Evolutionary conservation across 768 basidiomycete genomes (phyloP).

Genomic region (Mycena epipterygia): DNA sequence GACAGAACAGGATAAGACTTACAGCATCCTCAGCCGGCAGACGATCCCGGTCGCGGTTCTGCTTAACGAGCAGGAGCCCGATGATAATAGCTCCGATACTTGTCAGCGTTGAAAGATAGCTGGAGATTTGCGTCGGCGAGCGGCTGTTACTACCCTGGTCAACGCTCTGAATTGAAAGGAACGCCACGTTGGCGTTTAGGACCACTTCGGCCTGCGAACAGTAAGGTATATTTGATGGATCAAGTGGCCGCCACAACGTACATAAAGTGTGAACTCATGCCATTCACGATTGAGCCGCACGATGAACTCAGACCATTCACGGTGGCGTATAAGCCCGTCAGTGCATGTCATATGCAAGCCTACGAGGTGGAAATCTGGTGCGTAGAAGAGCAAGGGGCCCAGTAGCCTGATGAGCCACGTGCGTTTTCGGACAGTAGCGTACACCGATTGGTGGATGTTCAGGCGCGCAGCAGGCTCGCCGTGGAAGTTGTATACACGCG

Average conservation of each 20-base stretch:
- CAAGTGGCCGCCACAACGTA: constrained; percentile 42
- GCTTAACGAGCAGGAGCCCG: constrained; percentile 61
- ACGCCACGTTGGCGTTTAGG: constrained; percentile 71
- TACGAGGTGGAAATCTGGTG: constrained; percentile 62
- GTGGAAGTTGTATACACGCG: constrained; percentile 61
- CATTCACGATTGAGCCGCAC: constrained; percentile 61
- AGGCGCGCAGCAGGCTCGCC: constrained; percentile 63
- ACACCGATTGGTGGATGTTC: constrained; percentile 58
- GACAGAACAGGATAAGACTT: constrained; percentile 28
- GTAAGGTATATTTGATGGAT: not conserved
- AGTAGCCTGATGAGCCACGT: constrained; percentile 54
- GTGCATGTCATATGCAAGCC: constrained; percentile 63
- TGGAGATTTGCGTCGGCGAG: constrained; percentile 61
- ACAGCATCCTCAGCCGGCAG: constrained; percentile 56
- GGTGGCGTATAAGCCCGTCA: constrained; percentile 57
- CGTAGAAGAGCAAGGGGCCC: constrained; percentile 63
- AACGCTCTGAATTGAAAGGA: constrained; percentile 66
- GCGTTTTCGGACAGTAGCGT: constrained; percentile 43
- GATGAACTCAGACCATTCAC: constrained; percentile 61
- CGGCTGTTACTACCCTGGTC: constrained; percentile 43
- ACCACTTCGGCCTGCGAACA: constrained; percentile 65
- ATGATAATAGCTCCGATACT: constrained; percentile 65
- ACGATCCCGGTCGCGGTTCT: constrained; percentile 54
- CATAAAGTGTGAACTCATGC: constrained; percentile 67
- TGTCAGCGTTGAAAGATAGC: constrained; percentile 63